Conservation (phyloP, 306 rosid species). For the Lathyrus tuberosus region DNA sequence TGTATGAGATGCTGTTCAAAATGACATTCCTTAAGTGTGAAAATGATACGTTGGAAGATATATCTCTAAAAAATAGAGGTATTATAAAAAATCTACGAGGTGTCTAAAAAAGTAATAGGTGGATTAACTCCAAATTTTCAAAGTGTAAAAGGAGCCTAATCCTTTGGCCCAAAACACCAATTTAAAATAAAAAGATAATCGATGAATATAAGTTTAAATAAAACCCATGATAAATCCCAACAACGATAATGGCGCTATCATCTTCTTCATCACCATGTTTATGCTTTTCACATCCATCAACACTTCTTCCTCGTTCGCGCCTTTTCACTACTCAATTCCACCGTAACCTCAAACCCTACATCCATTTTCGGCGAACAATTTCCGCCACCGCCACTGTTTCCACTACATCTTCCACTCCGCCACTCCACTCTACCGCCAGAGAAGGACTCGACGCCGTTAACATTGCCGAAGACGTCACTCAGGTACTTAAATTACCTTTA, state of each 20-base stretch:
- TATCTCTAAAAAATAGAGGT: too few relatives aligned
- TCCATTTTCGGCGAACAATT: slow-evolving; percentile 4
- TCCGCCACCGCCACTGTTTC: slow-evolving; percentile 25
- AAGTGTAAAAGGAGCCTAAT: background rate
- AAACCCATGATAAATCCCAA: slow-evolving; percentile 45
- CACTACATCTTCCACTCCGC: slow-evolving; percentile 40
- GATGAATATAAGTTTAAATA: slow-evolving; percentile 37
- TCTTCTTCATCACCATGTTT: slow-evolving; percentile 23
- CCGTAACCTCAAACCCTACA: slow-evolving; percentile 30
- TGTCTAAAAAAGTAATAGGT: too few relatives aligned
- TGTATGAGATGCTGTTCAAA: too few relatives aligned
- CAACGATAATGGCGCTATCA: slow-evolving; percentile 48
- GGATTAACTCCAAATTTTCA: too few relatives aligned
- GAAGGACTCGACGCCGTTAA: slow-evolving; percentile 74
- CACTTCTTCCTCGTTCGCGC: slow-evolving; percentile 45
- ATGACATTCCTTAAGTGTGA: too few relatives aligned
- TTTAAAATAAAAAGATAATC: background rate
- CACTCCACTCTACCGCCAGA: slow-evolving; percentile 43
- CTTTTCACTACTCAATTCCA: slow-evolving; percentile 24
- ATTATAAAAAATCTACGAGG: too few relatives aligned
- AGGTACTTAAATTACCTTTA: slow-evolving; percentile 44
- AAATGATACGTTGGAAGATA: too few relatives aligned
- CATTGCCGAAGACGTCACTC: slow-evolving; percentile 92
- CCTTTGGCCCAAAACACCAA: background rate
- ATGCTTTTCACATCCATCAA: slow-evolving; percentile 27